Conservation (phyloP, 75 land plant genomes). For the Gnetum montanum region DNA sequence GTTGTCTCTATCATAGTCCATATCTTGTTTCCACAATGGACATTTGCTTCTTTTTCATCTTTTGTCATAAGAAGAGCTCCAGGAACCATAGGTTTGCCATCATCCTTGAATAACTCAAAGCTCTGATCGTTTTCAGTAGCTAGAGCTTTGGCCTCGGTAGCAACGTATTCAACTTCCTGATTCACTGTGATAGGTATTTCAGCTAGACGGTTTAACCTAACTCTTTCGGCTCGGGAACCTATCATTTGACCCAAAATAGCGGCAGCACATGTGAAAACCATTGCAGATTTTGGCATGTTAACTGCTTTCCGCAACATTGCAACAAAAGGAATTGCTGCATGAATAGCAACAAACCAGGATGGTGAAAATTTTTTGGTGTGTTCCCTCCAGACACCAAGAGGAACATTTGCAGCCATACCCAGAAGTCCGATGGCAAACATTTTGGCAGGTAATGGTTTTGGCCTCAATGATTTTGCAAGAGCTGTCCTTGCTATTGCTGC, state of each 20-base stretch:
- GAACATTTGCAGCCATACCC: conserved; percentile 93
- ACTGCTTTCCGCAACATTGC: conserved; percentile 91
- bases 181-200: background rate
- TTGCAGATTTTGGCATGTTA: conserved; percentile 88
- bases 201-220: conserved; percentile 26
- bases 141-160: background rate
- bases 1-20: background rate
- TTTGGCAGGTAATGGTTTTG: conserved; percentile 77
- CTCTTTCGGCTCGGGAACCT: conserved; percentile 86
- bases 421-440: conserved; percentile 69
- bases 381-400: conserved; percentile 92
- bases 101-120: background rate
- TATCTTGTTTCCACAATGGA: conserved; percentile 1
- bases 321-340: conserved; percentile 92
- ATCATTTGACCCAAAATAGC: conserved; percentile 88
- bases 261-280: conserved; percentile 87
- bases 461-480: conserved; percentile 70
- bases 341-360: conserved; percentile 88
- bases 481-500: conserved; percentile 84
- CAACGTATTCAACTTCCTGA: background rate
- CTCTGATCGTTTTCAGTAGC: too few relatives aligned
- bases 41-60: background rate
- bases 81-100: background rate
- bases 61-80: background rate
- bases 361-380: conserved; percentile 94